A percentile compares a stretch with the other conserved stretches of the same genome.
These are phyloP conservation scores for Trypanosomatidae sp. DNA, from an alignment of 208 protist genomes.

Conservation along the genomic window DNA sequence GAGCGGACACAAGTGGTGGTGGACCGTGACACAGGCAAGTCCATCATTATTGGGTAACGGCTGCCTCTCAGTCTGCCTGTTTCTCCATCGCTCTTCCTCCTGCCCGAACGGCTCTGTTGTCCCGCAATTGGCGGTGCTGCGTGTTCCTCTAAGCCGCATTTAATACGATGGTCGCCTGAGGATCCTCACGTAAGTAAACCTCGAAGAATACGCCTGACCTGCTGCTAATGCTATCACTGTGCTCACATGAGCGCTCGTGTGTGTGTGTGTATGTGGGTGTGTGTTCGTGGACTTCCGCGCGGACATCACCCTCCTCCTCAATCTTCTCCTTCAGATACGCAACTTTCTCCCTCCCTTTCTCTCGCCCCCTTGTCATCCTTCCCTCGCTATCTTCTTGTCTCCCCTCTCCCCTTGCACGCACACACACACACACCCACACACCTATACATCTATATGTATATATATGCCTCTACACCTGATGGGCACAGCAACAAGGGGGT, in stretches of 20 bases:
- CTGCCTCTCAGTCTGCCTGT: neutral
- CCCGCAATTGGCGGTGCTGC: neutral
- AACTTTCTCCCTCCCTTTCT: neutral
- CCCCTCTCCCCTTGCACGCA: neutral
- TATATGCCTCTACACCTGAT: neutral
- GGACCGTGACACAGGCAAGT: conserved; percentile 61
- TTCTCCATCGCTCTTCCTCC: neutral
- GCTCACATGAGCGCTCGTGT: neutral
- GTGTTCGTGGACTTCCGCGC: neutral
- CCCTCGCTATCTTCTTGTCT: neutral
- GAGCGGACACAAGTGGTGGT: conserved; percentile 53
- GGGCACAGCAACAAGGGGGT: conserved; percentile 1
- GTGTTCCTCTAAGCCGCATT: neutral
- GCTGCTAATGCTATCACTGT: neutral
- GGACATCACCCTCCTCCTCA: neutral
- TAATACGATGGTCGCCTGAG: neutral
- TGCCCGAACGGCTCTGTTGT: neutral
- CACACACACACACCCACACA: neutral
- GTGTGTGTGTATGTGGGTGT: neutral
- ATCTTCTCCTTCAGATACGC: neutral
- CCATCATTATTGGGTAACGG: conserved; percentile 38
- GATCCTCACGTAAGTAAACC: neutral
- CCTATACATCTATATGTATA: neutral
- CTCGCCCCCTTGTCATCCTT: neutral
- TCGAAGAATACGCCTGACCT: neutral